Conservation (phyloP, 225 moss, liverwort and hornwort genomes). For the Physcomitrium patens region DNA sequence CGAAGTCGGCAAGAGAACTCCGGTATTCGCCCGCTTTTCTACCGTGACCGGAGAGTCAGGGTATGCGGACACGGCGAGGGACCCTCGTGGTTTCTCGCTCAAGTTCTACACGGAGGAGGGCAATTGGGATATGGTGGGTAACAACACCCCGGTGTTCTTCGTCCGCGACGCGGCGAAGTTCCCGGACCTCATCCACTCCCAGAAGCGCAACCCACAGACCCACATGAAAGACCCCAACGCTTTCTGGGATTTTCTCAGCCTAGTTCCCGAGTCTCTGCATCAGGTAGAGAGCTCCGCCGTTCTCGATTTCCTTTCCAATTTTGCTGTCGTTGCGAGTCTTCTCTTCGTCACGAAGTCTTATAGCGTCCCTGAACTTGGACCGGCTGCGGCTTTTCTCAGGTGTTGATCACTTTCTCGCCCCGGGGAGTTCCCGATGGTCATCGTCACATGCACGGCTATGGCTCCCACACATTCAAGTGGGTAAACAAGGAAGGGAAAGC, state of each 20-base stretch:
- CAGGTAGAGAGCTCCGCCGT: constrained; percentile 51
- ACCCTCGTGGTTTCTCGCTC: constrained; percentile 78
- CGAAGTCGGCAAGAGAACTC: constrained; percentile 83
- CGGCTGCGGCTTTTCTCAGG: constrained; percentile 34
- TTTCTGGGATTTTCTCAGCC: constrained; percentile 89
- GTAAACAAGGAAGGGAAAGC: constrained; percentile 79
- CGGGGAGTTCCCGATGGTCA: constrained; percentile 80
- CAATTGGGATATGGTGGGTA: constrained; percentile 98
- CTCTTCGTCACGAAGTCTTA: background rate
- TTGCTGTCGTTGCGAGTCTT: background rate
- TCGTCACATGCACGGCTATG: constrained; percentile 92
- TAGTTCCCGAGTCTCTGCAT: constrained; percentile 81
- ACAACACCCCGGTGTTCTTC: constrained; percentile 91
- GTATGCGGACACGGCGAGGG: constrained; percentile 69
- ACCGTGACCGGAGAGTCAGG: constrained; percentile 74
- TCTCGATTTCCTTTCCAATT: background rate
- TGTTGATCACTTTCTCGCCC: constrained; percentile 88
- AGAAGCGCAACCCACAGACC: constrained; percentile 86
- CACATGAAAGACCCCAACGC: constrained; percentile 90
- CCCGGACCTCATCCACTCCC: constrained; percentile 85
- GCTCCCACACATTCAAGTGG: constrained; percentile 89
- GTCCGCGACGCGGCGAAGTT: constrained; percentile 85
- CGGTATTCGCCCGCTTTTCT: constrained; percentile 56
- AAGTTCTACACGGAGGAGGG: constrained; percentile 98
- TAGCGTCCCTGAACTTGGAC: background rate